phyloP scores from a whole-genome alignment of 768 basidiomycete species.

The Suillus decipiens region DNA sequence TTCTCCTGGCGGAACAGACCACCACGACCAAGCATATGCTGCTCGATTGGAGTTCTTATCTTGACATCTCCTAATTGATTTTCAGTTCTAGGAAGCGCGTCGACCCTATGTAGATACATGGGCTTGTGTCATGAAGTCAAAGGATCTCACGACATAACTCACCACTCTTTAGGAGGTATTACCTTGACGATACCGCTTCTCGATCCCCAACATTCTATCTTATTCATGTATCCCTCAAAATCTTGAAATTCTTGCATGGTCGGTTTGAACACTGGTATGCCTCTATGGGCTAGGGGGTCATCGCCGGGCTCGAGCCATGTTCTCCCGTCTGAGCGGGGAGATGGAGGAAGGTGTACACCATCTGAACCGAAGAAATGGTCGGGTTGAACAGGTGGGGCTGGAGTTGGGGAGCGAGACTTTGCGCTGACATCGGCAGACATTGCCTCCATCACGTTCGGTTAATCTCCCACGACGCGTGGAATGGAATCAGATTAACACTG shows the following conservation, averaged over 20 bases:
- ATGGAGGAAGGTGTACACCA: slow-evolving; percentile 46
- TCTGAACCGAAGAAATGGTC: slow-evolving; percentile 81
- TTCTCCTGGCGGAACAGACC: slow-evolving; percentile 92
- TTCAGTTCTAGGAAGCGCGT: slow-evolving; percentile 68
- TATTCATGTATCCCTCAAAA: slow-evolving; percentile 89
- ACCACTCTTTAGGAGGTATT: slow-evolving; percentile 95
- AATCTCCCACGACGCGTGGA: slow-evolving; percentile 15
- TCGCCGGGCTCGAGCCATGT: slow-evolving; percentile 77
- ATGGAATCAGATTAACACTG: slow-evolving; percentile 1
- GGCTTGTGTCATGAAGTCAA: slow-evolving; percentile 13
- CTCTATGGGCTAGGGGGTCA: slow-evolving; percentile 79
- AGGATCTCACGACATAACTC: slow-evolving; percentile 33
- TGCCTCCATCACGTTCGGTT: slow-evolving; percentile 21
- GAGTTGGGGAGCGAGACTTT: slow-evolving; percentile 53
- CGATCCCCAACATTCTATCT: slow-evolving; percentile 87
- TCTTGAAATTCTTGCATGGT: slow-evolving; percentile 89
- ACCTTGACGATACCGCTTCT: slow-evolving; percentile 94
- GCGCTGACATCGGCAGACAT: slow-evolving; percentile 6
- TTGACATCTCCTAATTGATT: slow-evolving; percentile 73
- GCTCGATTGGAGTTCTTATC: slow-evolving; percentile 90
- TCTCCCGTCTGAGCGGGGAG: slow-evolving; percentile 62
- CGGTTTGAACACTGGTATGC: slow-evolving; percentile 96
- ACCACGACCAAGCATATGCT: slow-evolving; percentile 83
- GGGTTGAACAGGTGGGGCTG: slow-evolving; percentile 61
- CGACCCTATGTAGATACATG: slow-evolving; percentile 50